Base-by-base conservation (phyloP, 1,284 basidiomycete species). In the Tremellales sp. region DNA sequence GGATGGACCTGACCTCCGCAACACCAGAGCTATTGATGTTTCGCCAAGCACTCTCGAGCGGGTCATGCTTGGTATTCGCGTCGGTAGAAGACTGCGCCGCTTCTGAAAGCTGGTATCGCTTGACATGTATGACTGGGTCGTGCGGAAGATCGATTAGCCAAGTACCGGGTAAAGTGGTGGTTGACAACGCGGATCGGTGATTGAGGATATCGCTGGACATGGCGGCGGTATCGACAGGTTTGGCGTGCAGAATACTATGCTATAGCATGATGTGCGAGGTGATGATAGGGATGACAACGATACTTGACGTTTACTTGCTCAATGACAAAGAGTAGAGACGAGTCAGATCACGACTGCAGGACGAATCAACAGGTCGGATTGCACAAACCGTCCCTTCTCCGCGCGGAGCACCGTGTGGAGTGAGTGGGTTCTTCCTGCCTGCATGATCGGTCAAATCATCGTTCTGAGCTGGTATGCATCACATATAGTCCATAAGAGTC, bases 81-180 rank as follows among this genome's bases (percentile, higher is more conserved):
- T 21, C 33, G 8, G 31, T 11, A 25, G 24, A 12, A 25, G 35
- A 26, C 11, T 31, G 21, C 19, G 44, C 40, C 26, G 54, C 40
- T 25, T 41, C 35, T 11, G 37, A 27, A 6, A 40, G 24, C 29
- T 23, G 37, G 26, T 43, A 56, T 10, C 46, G 40, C 23, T 40
- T 49, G 19, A 64, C 49, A 26, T 56, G 45, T 42, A 67, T 48
- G 24, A 40, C 31, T 0, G 53, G 33, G 8, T 51, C 46, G 17
- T 42, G 26, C 31, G 65, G 63, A 3, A 61, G 53, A 26, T 60
- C 53, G 22, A 68, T 46, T 23, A 63, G 49, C 64, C 65, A 65
- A 21, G 52, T 45, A 7, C 58, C 61, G 17, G 60, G 62, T 11
- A 64, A 43, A 0, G 52, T 43, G 2, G 63, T 62, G 13, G 45